Base-by-base conservation (phyloP, 495 filamentous ascomycete species). In the Daldinia concentrica region DNA sequence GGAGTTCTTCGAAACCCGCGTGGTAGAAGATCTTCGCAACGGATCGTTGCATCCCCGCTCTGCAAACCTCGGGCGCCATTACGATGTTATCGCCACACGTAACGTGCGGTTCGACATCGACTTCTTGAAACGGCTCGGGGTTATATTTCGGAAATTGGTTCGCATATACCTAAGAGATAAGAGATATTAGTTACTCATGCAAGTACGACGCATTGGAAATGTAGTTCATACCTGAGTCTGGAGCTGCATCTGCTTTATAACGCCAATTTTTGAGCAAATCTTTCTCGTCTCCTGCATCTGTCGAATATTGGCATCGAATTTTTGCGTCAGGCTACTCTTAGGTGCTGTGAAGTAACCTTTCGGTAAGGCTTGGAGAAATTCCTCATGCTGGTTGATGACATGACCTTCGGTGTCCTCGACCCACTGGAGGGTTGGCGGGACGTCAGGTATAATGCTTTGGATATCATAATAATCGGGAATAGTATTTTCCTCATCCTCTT, bases 231-330 rank as follows among this genome's bases (percentile, higher is more conserved):
- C 94, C 88, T 97, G 95, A 51, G 94, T 91, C 76, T 99, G 96
- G 32, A 97, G 84, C 78, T 98, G 96, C 95, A 99, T 99, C 82
- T 99, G 95, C 84, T 98, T 99, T 77, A 99, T 94, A 65, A 99
- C 91, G 30, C 92, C 90, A 76, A 98, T 94, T 79, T 98, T 98
- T 3, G 93, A 94, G 77, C 92, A 96, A 11, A 99, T 86, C 78
- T 98, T 98, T 72, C 96, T 86, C 0, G 95, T 98, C 65, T 98
- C 95, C 78, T 99, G 95, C 90, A 98, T 93, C 76, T 98, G 94
- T 41, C 88, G 87, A 83, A 98, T 91, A 73, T 99, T 99, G 58
- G 89, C 89, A 67, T 97, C 92, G 75, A 99, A 87, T 77, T 89
- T 94, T 58, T 85, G 85, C n/a, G 91, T 87, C 27, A 99, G 77